Evolutionary conservation across 2,329 filamentous ascomycete genomes (phyloP), one percentile per base, ranked within the genome.

Genomic region (Alternaria conjuncta): DNA sequence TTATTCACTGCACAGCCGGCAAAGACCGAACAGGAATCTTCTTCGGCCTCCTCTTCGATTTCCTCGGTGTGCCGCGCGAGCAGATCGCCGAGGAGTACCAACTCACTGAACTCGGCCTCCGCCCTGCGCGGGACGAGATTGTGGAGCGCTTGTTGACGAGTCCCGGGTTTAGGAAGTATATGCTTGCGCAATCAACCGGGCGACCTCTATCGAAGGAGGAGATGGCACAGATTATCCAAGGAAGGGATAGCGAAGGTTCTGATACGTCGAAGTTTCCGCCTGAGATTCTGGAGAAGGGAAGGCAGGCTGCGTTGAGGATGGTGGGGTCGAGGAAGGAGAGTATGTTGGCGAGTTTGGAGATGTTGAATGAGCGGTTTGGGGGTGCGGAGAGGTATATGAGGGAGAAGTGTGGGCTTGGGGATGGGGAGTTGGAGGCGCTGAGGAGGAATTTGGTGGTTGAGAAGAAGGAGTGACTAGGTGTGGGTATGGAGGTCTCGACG

Each of bases 11-110:
- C 78, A 92, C 90, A 0, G 90, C 90, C 0, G 92, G 92, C 12
- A 94, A 94, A 79, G 92, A 94, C 76, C 85, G 92, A 46, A 94
- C 92, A 0, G 92, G 92, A 3, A 85, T 94, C 5, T 80, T 93
- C 47, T 86, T 88, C 53, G 91, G 90, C 4, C 71, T 94, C 44
- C 75, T 94, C 9, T 82, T 93, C 43, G 80, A 86, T 25, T 82
- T 93, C 26, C 88, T 88, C 9, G 88, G 89, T 5, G 88, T 92
- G 0, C 78, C 83, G 2, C 84, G 88, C 66, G 82, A 90, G 85
- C n/a, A 53, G 1, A 77, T 80, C 26, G 90, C 89, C 0, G 78
- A 85, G 10, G 92, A 94, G 76, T 94, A 94, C 75, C 82, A 85
- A 15, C 81, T 92, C 10, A 92, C 90, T 0, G 88, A 92, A 55